A percentile compares a stretch with the other conserved stretches of the same genome.
phyloP scores from a whole-genome alignment of 441 rosid genomes.

The Erodium texanum region DNA sequence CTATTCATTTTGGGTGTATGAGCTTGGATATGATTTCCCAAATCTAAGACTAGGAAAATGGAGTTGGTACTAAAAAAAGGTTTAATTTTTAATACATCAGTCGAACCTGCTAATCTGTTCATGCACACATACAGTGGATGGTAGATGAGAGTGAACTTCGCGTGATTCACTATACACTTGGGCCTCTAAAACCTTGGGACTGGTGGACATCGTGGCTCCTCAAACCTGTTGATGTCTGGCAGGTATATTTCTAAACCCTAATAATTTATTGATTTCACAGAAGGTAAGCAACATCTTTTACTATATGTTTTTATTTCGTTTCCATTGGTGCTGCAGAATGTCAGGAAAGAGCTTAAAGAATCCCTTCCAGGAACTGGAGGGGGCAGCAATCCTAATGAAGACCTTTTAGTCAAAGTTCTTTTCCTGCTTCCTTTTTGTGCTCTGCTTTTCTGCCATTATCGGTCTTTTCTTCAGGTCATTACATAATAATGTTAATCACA shows the following conservation, averaged over 20 bases:
- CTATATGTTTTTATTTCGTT: not conserved
- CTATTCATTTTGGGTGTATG: not conserved
- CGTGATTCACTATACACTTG: slow-evolving; percentile 93
- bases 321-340: slow-evolving; percentile 35
- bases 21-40: not conserved
- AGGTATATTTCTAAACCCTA: slow-evolving; percentile 36
- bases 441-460: slow-evolving; percentile 48
- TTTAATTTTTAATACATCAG: slow-evolving; percentile 1
- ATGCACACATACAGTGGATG: slow-evolving; percentile 75
- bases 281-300: not conserved
- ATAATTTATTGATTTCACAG: not conserved
- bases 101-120: slow-evolving; percentile 10
- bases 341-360: slow-evolving; percentile 59
- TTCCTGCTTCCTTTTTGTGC: slow-evolving; percentile 59
- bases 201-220: slow-evolving; percentile 99
- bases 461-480: slow-evolving; percentile 49
- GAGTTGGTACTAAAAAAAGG: not conserved
- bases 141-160: slow-evolving; percentile 83
- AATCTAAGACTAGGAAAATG: not conserved
- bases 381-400: slow-evolving; percentile 68
- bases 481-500: slow-evolving; percentile 9
- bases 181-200: slow-evolving; percentile 97
- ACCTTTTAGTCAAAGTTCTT: slow-evolving; percentile 58
- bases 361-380: slow-evolving; percentile 92
- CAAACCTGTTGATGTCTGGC: slow-evolving; percentile 97